A percentile compares a stretch with the other conserved stretches of the same genome.
These are phyloP conservation scores for Phanerodontia chrysosporium DNA, from an alignment of 768 basidiomycete genomes.

Conservation along the genomic window DNA sequence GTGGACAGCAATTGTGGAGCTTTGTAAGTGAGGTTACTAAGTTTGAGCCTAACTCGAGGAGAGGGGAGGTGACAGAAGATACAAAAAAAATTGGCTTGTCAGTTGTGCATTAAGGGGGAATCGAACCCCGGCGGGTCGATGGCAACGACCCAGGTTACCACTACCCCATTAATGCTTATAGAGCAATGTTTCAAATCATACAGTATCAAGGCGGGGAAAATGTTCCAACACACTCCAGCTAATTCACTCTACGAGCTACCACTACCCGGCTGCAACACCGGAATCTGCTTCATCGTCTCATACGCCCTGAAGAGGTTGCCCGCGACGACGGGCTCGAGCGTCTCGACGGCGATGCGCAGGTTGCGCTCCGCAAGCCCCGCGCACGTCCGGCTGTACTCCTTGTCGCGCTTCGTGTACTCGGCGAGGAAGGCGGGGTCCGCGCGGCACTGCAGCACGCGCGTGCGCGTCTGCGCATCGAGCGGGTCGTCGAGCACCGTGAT, in stretches of 20 bases:
- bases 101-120: conserved; percentile 72
- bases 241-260: too few relatives aligned
- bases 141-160: conserved; percentile 33
- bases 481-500: neutral
- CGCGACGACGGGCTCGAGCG: neutral
- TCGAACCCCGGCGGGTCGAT: conserved; percentile 84
- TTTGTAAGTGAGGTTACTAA: too few relatives aligned
- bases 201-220: too few relatives aligned
- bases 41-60: too few relatives aligned
- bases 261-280: too few relatives aligned
- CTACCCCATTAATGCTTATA: conserved; percentile 33
- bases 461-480: neutral
- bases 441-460: neutral
- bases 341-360: neutral
- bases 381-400: neutral
- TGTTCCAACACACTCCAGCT: too few relatives aligned
- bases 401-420: neutral
- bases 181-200: neutral
- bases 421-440: neutral
- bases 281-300: neutral
- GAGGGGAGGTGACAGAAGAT: too few relatives aligned
- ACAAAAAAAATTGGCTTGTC: neutral
- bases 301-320: neutral
- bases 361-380: neutral
- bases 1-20: too few relatives aligned